Percentiles rank a stretch among this genome's conserved stretches.
phyloP scores from a whole-genome alignment of 345 rosid species.

The Syzygium aqueum region DNA sequence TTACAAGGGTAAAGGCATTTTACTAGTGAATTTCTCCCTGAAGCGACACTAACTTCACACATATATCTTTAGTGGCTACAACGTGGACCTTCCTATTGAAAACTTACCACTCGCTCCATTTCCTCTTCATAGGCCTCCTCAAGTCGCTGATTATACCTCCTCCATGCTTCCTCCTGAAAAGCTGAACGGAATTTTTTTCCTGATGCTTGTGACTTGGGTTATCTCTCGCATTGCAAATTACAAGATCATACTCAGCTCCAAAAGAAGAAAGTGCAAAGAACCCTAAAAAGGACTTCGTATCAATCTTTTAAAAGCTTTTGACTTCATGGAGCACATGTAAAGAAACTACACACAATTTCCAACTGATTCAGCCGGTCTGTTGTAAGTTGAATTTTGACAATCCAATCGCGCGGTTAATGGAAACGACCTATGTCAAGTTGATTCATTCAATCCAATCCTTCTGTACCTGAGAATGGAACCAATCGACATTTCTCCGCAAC shows the following conservation, averaged over 20 bases:
- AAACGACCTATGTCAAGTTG: neutral
- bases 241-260: constrained; percentile 2
- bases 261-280: neutral
- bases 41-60: neutral
- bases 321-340: neutral
- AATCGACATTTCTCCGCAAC: constrained; percentile 74
- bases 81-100: neutral
- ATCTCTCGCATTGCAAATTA: constrained; percentile 29
- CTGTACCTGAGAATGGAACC: constrained; percentile 63
- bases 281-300: neutral
- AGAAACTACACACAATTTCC: neutral
- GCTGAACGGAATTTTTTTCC: constrained; percentile 55
- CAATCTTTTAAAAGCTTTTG: neutral
- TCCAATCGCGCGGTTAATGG: neutral
- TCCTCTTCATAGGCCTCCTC: constrained; percentile 93
- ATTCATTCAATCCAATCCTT: neutral
- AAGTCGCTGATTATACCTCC: constrained; percentile 69
- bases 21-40: neutral
- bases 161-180: constrained; percentile 85
- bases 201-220: constrained; percentile 53
- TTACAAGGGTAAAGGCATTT: neutral
- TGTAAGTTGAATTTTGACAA: neutral
- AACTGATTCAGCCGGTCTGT: neutral
- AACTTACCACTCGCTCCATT: constrained; percentile 86
- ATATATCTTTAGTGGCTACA: neutral